Conservation (phyloP, 2,329 filamentous ascomycete genomes). For the Fusarium sp. region DNA sequence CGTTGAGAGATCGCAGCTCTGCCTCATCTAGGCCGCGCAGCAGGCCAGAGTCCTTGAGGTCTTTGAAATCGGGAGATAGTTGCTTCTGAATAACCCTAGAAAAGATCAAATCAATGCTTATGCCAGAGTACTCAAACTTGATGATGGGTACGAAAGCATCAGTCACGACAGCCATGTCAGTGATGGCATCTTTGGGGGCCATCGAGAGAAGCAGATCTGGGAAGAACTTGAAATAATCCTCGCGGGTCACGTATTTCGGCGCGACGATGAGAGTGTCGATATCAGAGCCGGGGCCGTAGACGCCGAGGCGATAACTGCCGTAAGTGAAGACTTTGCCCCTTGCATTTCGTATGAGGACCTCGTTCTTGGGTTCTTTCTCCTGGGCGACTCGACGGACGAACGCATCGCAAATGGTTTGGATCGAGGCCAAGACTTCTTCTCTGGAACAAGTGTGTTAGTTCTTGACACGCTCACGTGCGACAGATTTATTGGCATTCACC, state of each 20-base stretch:
- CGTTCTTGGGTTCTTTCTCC: constrained; percentile 75
- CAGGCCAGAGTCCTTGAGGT: constrained; percentile 84
- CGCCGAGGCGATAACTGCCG: constrained; percentile 93
- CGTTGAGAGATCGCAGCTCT: constrained; percentile 90
- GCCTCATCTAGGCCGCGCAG: constrained; percentile 87
- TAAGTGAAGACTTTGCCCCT: constrained; percentile 96
- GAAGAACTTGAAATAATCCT: constrained; percentile 93
- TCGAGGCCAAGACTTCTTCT: constrained; percentile 72
- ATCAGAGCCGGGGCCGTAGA: constrained; percentile 95
- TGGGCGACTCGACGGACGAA: constrained; percentile 86
- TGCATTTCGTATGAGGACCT: constrained; percentile 81
- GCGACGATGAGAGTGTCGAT: constrained; percentile 96
- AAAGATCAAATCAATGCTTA: constrained; percentile 96
- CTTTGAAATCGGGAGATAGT: constrained; percentile 72
- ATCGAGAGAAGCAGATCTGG: constrained; percentile 81
- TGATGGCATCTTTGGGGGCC: constrained; percentile 81
- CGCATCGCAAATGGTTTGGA: constrained; percentile 83
- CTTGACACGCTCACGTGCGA: background rate
- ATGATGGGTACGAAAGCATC: constrained; percentile 97
- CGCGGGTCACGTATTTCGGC: constrained; percentile 86
- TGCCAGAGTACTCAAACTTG: constrained; percentile 89
- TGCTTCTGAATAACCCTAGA: constrained; percentile 77
- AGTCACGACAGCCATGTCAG: constrained; percentile 84
- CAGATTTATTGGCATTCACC: constrained; percentile 58
- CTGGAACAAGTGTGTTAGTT: constrained; percentile 20